phyloP scores from a whole-genome alignment of 306 rosid genomes.

The Sphenostylis stenocarpa region DNA sequence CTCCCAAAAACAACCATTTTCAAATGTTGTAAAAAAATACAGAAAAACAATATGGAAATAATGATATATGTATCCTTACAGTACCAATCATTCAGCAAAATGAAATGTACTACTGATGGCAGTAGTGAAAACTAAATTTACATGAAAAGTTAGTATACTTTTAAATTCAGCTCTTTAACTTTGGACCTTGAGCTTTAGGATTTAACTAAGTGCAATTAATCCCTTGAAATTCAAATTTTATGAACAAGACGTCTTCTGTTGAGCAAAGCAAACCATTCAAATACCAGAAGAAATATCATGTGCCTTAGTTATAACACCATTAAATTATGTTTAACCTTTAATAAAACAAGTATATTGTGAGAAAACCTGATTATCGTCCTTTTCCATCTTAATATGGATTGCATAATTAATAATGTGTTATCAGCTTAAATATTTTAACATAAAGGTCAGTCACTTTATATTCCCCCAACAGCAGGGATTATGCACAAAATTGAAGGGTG shows the following conservation, averaged over 20 bases:
- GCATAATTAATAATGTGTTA: background rate
- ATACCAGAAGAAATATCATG: background rate
- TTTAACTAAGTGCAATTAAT: background rate
- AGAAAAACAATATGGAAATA: slow-evolving; percentile 1
- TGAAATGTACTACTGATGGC: slow-evolving; percentile 5
- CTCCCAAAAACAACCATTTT: slow-evolving; percentile 23
- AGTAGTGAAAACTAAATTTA: background rate
- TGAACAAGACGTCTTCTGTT: background rate
- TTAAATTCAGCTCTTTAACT: background rate
- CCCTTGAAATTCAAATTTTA: background rate
- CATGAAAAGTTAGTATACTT: background rate
- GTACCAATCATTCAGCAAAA: slow-evolving; percentile 6
- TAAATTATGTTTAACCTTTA: background rate
- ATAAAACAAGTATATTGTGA: background rate
- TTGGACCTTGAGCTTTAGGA: background rate
- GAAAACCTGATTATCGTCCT: background rate
- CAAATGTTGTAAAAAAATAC: background rate
- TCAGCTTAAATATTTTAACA: background rate
- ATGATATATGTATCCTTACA: slow-evolving; percentile 22
- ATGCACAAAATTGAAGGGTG: background rate
- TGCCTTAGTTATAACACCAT: background rate
- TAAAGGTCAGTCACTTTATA: background rate
- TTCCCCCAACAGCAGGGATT: background rate
- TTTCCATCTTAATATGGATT: background rate
- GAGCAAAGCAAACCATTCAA: background rate